Evolutionary conservation across 2,329 filamentous ascomycete species (phyloP).

Genomic region (Cercospora janseana): DNA sequence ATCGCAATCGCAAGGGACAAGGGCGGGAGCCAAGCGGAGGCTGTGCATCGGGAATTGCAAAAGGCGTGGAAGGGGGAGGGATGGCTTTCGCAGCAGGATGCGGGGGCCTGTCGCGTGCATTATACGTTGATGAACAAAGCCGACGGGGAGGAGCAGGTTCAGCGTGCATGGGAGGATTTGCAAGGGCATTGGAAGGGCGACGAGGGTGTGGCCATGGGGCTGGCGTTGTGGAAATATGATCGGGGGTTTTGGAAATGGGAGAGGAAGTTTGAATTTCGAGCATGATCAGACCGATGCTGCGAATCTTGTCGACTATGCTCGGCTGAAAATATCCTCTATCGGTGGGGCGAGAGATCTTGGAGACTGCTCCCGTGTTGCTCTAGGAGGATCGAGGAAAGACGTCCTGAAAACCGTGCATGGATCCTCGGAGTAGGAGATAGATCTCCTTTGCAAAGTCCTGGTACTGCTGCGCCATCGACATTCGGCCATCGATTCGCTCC

Average conservation of each 20-base stretch:
- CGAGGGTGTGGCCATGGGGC: slow-evolving; percentile 40
- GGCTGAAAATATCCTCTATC: no score
- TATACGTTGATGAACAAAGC: slow-evolving; percentile 52
- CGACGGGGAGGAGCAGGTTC: slow-evolving; percentile 41
- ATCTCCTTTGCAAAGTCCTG: slow-evolving; percentile 19
- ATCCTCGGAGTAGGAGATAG: slow-evolving; percentile 18
- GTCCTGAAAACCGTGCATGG: slow-evolving; percentile 18
- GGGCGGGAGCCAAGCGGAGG: slow-evolving; percentile 34
- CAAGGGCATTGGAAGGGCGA: slow-evolving; percentile 36
- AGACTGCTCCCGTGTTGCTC: no score
- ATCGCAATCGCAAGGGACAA: slow-evolving; percentile 38
- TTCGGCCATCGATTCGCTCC: slow-evolving; percentile 6
- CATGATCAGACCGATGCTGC: neutral
- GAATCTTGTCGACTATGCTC: no score
- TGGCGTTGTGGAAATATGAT: slow-evolving; percentile 46
- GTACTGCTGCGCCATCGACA: slow-evolving; percentile 13
- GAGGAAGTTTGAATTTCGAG: slow-evolving; percentile 39
- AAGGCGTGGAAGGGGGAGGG: slow-evolving; percentile 39
- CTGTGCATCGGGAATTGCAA: slow-evolving; percentile 40
- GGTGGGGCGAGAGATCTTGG: no score
- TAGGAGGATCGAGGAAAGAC: neutral
- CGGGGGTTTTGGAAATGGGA: slow-evolving; percentile 43
- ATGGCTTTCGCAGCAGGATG: slow-evolving; percentile 46
- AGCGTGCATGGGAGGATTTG: slow-evolving; percentile 40
- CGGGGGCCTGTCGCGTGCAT: slow-evolving; percentile 42